phyloP scores from a whole-genome alignment of 1,139 yeast genomes.

The Hansenula sp. region DNA sequence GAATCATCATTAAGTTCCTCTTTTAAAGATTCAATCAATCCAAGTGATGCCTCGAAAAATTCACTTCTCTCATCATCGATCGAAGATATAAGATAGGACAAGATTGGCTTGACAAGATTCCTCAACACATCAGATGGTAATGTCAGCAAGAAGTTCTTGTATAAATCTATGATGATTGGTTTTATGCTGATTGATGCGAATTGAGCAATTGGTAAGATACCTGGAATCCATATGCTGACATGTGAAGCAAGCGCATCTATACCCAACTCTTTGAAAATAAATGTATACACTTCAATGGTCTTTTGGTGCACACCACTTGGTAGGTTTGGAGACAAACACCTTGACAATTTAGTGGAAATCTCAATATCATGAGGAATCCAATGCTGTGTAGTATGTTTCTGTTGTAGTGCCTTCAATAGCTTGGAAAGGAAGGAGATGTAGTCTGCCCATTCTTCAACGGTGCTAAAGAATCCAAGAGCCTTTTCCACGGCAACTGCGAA shows the following conservation, averaged over 20 bases:
- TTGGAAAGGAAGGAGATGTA: constrained; percentile 84
- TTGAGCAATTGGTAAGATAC: constrained; percentile 78
- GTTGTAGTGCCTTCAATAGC: constrained; percentile 64
- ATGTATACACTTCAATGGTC: constrained; percentile 71
- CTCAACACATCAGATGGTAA: constrained; percentile 47
- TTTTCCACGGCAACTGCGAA: constrained; percentile 65
- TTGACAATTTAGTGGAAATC: constrained; percentile 48
- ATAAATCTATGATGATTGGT: constrained; percentile 64
- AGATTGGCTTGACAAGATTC: constrained; percentile 59
- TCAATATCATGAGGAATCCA: constrained; percentile 55
- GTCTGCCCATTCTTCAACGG: constrained; percentile 98
- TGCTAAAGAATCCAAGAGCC: constrained; percentile 73
- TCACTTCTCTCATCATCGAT: constrained; percentile 92
- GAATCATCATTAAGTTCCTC: constrained; percentile 59
- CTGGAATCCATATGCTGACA: constrained; percentile 80
- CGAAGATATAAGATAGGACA: constrained; percentile 78
- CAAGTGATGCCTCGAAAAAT: constrained; percentile 58
- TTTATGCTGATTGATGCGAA: constrained; percentile 87
- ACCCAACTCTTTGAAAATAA: constrained; percentile 62
- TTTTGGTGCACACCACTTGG: constrained; percentile 97
- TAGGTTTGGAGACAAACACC: constrained; percentile 69
- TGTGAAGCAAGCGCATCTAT: constrained; percentile 45
- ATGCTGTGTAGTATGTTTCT: constrained; percentile 32
- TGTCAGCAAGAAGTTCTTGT: constrained; percentile 51
- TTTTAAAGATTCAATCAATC: constrained; percentile 58